Conservation (phyloP, 495 filamentous ascomycete species). For the Aspergillus taichungensis region DNA sequence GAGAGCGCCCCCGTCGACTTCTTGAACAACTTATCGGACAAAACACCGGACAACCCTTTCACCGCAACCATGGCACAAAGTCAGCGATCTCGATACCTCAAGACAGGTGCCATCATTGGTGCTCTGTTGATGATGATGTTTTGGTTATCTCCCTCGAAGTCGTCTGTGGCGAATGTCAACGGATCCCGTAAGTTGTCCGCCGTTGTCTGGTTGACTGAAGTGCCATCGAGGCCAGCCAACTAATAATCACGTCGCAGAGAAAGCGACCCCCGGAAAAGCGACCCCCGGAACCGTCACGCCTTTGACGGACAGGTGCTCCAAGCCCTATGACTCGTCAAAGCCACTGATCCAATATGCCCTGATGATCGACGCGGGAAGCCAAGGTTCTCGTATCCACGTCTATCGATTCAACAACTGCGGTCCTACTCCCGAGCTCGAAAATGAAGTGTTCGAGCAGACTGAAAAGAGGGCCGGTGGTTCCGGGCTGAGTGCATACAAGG, state of each 20-base stretch:
- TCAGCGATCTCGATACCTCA: constrained; percentile 69
- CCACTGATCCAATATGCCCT: constrained; percentile 93
- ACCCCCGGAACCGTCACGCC: constrained; percentile 11
- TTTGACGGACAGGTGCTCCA: constrained; percentile 56
- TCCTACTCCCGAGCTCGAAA: constrained; percentile 84
- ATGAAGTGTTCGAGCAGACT: constrained; percentile 86
- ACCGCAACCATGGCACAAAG: constrained; percentile 53
- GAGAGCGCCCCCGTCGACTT: constrained; percentile 5
- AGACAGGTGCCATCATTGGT: constrained; percentile 70
- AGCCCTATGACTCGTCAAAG: constrained; percentile 72
- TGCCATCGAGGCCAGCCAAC: too few relatives aligned
- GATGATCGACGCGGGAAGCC: constrained; percentile 98
- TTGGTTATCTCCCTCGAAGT: constrained; percentile 56
- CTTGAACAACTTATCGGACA: constrained; percentile 8
- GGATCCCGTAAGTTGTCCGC: constrained; percentile 26
- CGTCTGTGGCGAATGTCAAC: constrained; percentile 21
- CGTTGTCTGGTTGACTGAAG: too few relatives aligned
- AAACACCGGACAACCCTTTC: constrained; percentile 9
- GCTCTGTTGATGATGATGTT: constrained; percentile 67
- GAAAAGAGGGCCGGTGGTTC: constrained; percentile 66
- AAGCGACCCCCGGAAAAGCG: constrained; percentile 18
- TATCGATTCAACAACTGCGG: constrained; percentile 99
- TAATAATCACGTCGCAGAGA: constrained; percentile 10
- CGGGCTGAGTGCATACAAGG: constrained; percentile 78
- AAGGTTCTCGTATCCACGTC: constrained; percentile 94